Base-by-base conservation (phyloP, 2,329 filamentous ascomycete genomes). In the Biscogniauxia mediterranea region DNA sequence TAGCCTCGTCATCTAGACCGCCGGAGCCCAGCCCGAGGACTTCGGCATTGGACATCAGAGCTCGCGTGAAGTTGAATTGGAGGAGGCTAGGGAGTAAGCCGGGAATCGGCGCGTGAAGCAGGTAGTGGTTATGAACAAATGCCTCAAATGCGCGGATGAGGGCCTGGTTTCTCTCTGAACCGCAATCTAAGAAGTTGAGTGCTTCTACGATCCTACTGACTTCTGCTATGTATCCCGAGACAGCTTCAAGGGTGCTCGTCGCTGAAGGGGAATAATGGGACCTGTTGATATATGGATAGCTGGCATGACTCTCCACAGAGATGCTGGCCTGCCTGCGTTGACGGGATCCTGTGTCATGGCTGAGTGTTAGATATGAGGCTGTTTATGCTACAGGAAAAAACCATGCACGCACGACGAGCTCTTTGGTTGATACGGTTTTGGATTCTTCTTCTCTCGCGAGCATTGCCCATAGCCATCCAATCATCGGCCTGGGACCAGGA, bases 31-130 rank as follows among this genome's bases (percentile, higher is more conserved):
- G 25, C 13, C 61, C 59, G 28, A 66, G 54, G 15, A 61, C 50
- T 21, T 52, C 54, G 7, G 55, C 59, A 57, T 65, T 66, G n/a
- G 23, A n/a, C n/a, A 66, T 32, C 2, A 66, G 46, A 58, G 66
- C 68, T 53, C 62, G 17, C 51, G 62, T 21, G 51, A 66, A 61
- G 56, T 67, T 57, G 53, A 67, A 64, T 53, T 64, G 54, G 57
- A 63, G 56, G 51, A 66, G 54, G 55, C 60, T 59, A 25, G 65
- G 58, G 50, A 68, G 28, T 25, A 68, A 60, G 23, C 53, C 58
- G 25, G 62, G 62, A 55, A 21, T 49, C 17, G 59, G 64, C 19
- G 63, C 62, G 38, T 56, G 55, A 21, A 23, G 20, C 26, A 60
- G 21, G 51, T 58, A 62, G 13, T 55, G 57, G 3, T 20, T 20